Conservation (phyloP, 2,329 filamentous ascomycete genomes). For the Dendrostoma leiphaemia region DNA sequence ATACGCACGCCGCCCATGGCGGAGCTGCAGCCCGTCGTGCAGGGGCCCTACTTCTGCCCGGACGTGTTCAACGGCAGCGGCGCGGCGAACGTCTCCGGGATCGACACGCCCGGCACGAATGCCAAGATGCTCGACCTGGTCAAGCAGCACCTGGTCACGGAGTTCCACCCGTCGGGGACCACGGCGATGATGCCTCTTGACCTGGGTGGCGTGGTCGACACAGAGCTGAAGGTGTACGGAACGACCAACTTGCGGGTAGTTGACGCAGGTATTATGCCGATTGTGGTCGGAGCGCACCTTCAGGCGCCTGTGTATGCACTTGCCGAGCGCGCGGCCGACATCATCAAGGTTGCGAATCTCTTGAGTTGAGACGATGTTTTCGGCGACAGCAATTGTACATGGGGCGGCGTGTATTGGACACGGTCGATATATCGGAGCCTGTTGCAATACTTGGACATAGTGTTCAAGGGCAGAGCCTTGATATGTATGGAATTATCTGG, state of each 20-base stretch:
- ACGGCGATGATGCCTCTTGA: conserved; percentile 18
- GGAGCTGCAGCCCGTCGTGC: conserved; percentile 29
- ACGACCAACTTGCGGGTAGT: conserved; percentile 43
- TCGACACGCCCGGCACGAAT: conserved; percentile 31
- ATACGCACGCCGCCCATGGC: conserved; percentile 21
- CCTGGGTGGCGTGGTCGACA: conserved; percentile 41
- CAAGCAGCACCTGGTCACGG: conserved; percentile 22
- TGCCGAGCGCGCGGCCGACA: conserved; percentile 41
- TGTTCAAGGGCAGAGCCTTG: no score
- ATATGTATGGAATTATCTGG: no score
- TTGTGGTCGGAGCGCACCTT: conserved; percentile 44
- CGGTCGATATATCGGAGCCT: no score
- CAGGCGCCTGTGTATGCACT: conserved; percentile 52
- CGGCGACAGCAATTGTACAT: no score
- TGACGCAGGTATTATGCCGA: conserved; percentile 46
- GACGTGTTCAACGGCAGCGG: background rate
- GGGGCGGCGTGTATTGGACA: no score
- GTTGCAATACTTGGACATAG: no score
- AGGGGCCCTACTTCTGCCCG: conserved; percentile 31
- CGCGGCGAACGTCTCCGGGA: conserved; percentile 17
- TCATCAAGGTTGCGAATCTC: conserved; percentile 22
- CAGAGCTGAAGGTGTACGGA: conserved; percentile 43
- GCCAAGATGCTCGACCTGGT: conserved; percentile 39
- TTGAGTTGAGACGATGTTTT: background rate
- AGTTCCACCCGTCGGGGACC: conserved; percentile 24